phyloP scores from a whole-genome alignment of 352 stramenopile genomes.

The Globisporangium cystogenes region DNA sequence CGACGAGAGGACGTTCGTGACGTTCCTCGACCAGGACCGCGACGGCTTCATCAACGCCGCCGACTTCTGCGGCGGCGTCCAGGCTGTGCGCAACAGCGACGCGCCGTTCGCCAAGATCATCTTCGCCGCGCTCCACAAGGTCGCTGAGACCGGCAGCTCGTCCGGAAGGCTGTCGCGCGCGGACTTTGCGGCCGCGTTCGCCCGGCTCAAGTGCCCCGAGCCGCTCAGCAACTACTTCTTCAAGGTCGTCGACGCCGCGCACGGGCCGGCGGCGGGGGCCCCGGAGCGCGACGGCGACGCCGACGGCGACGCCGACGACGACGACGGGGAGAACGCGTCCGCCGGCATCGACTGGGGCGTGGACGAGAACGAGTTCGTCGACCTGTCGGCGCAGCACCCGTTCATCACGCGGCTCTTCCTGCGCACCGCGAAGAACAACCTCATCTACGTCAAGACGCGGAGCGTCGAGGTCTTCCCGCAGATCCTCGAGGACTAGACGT shows the following conservation, averaged over 20 bases:
- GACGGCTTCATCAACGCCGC: slow-evolving; percentile 72
- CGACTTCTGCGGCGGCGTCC: slow-evolving; percentile 62
- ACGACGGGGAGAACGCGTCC: background rate
- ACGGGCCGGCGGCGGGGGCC: slow-evolving; percentile 13
- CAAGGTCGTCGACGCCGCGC: slow-evolving; percentile 37
- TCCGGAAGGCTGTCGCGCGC: slow-evolving; percentile 7
- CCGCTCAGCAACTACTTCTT: slow-evolving; percentile 58
- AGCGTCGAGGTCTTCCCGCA: slow-evolving; percentile 43
- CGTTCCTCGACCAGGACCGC: slow-evolving; percentile 57
- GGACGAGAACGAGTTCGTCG: slow-evolving; percentile 34
- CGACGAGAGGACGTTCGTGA: slow-evolving; percentile 50
- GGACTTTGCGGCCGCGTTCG: slow-evolving; percentile 45
- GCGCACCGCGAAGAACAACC: slow-evolving; percentile 54
- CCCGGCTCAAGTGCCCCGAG: slow-evolving; percentile 54
- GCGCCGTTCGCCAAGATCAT: slow-evolving; percentile 59
- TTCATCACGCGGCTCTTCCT: slow-evolving; percentile 69
- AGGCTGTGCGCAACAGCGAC: slow-evolving; percentile 48
- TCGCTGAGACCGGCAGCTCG: slow-evolving; percentile 22
- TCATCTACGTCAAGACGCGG: slow-evolving; percentile 37
- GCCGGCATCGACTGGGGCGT: slow-evolving; percentile 30
- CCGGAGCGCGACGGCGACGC: background rate
- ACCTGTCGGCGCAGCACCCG: slow-evolving; percentile 44
- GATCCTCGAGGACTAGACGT: slow-evolving; percentile 48
- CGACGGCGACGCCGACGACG: background rate
- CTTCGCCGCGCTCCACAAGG: slow-evolving; percentile 47